Conservation (phyloP, 1,139 yeast species). For the Yamadazyma diddensiae region DNA sequence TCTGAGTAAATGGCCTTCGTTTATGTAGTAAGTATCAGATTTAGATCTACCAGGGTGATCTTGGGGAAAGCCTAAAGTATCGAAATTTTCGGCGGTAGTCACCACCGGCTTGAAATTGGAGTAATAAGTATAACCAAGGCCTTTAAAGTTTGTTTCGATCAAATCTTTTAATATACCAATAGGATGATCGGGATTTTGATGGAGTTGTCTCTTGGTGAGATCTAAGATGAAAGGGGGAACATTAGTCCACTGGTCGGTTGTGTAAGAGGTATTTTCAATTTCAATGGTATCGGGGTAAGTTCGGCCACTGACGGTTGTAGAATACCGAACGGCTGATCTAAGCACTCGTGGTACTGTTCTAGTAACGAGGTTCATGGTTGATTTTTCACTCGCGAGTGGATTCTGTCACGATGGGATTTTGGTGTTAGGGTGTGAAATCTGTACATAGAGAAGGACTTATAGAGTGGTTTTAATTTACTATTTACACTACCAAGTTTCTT, state of each 20-base stretch:
- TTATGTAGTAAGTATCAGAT: slow-evolving; percentile 90
- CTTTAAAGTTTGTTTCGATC: slow-evolving; percentile 64
- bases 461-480: too few species aligned
- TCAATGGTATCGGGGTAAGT: slow-evolving; percentile 29
- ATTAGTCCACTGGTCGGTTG: slow-evolving; percentile 80
- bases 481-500: slow-evolving; percentile 92
- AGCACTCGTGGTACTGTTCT: background rate
- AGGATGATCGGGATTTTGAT: slow-evolving; percentile 76
- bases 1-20: slow-evolving; percentile 65
- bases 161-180: slow-evolving; percentile 78
- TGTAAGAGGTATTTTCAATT: slow-evolving; percentile 52
- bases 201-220: slow-evolving; percentile 70
- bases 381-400: too few species aligned
- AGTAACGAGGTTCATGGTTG: background rate
- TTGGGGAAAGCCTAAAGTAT: slow-evolving; percentile 81
- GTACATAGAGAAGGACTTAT: too few species aligned
- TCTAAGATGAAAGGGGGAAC: slow-evolving; percentile 72
- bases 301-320: slow-evolving; percentile 1
- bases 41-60: slow-evolving; percentile 94
- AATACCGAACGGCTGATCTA: background rate
- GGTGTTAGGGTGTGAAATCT: too few species aligned
- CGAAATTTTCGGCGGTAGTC: slow-evolving; percentile 79
- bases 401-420: too few species aligned
- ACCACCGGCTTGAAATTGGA: slow-evolving; percentile 84
- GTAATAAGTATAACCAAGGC: slow-evolving; percentile 74